These are phyloP conservation scores for Metschnikowia cubensis DNA, from an alignment of 805 yeast genomes.

Conservation along the genomic window DNA sequence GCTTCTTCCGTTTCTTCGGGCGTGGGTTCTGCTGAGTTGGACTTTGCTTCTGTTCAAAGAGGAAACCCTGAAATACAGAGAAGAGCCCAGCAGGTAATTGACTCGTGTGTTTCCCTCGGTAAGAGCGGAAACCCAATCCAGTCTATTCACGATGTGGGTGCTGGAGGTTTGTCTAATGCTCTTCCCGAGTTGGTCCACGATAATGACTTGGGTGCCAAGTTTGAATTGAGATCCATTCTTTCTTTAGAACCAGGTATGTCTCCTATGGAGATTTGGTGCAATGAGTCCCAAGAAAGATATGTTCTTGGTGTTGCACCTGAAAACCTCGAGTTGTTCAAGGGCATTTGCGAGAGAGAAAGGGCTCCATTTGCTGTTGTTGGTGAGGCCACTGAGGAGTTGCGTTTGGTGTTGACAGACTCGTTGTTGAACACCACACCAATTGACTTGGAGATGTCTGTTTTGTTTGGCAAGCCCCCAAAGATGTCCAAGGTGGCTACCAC, in stretches of 20 bases:
- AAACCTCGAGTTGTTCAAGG: slow-evolving; percentile 66
- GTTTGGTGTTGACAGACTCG: slow-evolving; percentile 75
- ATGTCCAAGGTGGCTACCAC: slow-evolving; percentile 75
- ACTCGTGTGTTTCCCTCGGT: slow-evolving; percentile 85
- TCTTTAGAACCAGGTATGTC: slow-evolving; percentile 97
- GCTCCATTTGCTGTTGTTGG: slow-evolving; percentile 97
- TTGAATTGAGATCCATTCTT: slow-evolving; percentile 86
- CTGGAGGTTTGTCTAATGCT: slow-evolving; percentile 98
- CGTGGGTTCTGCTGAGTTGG: slow-evolving; percentile 92
- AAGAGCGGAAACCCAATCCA: slow-evolving; percentile 67
- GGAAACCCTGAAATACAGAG: slow-evolving; percentile 99
- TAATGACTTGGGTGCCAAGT: slow-evolving; percentile 89
- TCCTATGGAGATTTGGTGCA: slow-evolving; percentile 99
- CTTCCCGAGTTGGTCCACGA: slow-evolving; percentile 97
- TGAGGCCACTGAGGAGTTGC: slow-evolving; percentile 81
- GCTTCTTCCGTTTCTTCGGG: slow-evolving; percentile 97
- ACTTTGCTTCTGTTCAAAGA: slow-evolving; percentile 98
- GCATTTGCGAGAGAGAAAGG: slow-evolving; percentile 89
- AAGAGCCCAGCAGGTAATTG: slow-evolving; percentile 97
- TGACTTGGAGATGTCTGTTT: slow-evolving; percentile 89
- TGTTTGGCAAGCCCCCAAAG: slow-evolving; percentile 97
- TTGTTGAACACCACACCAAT: slow-evolving; percentile 81
- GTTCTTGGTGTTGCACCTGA: slow-evolving; percentile 87
- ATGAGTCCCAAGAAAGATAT: slow-evolving; percentile 97
- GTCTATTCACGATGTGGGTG: slow-evolving; percentile 98